Percentiles rank a stretch among this genome's conserved stretches.
Conservation (phyloP, 2,329 filamentous ascomycete genomes). For the Fusarium sp. region DNA sequence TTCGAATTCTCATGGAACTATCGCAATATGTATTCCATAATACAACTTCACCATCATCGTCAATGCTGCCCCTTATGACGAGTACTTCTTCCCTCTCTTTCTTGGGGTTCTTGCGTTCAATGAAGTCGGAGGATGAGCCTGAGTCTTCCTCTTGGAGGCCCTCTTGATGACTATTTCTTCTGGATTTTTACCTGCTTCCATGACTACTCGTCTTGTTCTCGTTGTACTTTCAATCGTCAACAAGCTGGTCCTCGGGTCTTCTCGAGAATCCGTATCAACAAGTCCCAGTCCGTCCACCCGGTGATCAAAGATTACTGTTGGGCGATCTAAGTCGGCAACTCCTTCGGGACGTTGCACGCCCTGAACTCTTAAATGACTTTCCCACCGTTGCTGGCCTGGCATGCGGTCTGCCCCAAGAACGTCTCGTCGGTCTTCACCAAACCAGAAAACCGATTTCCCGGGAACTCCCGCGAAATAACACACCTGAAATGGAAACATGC, state of each 20-base stretch:
- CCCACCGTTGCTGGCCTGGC: constrained; percentile 45
- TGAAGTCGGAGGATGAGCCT: neutral
- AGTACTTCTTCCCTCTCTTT: constrained; percentile 5
- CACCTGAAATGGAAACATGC: constrained; percentile 46
- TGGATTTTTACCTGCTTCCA: constrained; percentile 24
- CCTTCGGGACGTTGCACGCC: constrained; percentile 8
- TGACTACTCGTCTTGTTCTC: constrained; percentile 2
- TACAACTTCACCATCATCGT: neutral
- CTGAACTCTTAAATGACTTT: constrained; percentile 33
- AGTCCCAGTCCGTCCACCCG: constrained; percentile 16
- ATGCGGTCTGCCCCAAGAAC: constrained; percentile 47
- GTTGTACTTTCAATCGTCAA: constrained; percentile 25
- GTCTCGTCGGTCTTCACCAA: constrained; percentile 46
- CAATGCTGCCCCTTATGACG: neutral
- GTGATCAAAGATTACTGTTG: constrained; percentile 38
- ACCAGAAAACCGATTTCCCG: constrained; percentile 38
- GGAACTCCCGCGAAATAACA: constrained; percentile 43
- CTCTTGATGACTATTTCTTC: neutral
- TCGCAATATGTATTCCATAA: neutral
- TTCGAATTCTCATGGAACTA: neutral
- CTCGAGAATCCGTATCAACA: constrained; percentile 31
- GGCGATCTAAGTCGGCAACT: constrained; percentile 21
- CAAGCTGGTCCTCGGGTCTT: constrained; percentile 30
- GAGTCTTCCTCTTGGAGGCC: neutral
- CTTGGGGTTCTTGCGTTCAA: neutral